Percentiles rank a stretch among this genome's conserved stretches.
These are phyloP conservation scores for Crucibulum parvulum DNA, from an alignment of 1,284 basidiomycete species.

Conservation along the genomic window DNA sequence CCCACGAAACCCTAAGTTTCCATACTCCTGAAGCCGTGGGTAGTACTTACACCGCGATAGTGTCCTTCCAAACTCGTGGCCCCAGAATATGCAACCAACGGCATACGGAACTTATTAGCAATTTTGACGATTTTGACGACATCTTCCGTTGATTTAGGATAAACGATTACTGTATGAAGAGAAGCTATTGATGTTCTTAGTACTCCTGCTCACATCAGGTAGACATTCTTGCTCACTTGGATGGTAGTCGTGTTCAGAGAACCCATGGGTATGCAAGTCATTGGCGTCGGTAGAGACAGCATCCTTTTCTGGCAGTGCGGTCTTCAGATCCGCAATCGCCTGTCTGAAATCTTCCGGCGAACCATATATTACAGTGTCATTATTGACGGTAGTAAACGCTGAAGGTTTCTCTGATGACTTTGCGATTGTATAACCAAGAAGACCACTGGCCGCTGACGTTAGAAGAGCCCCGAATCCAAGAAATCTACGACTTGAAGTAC, in stretches of 20 bases:
- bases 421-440: not conserved
- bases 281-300: constrained; percentile 61
- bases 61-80: constrained; percentile 77
- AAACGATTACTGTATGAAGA: constrained; percentile 59
- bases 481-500: too few species aligned
- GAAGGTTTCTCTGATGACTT: not conserved
- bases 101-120: constrained; percentile 71
- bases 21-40: not conserved
- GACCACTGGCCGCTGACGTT: not conserved
- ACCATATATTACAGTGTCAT: not conserved
- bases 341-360: constrained; percentile 37
- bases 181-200: constrained; percentile 33
- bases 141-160: constrained; percentile 66
- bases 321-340: constrained; percentile 41
- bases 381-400: not conserved
- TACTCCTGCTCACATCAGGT: not conserved
- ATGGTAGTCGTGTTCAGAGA: constrained; percentile 64
- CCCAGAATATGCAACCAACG: constrained; percentile 74
- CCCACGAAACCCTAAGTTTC: not conserved
- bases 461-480: too few species aligned
- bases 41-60: constrained; percentile 59
- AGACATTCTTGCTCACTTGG: constrained; percentile 46
- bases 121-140: constrained; percentile 74
- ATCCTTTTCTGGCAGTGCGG: constrained; percentile 32
- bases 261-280: constrained; percentile 62